These are phyloP conservation scores for Phoma herbarum DNA, from an alignment of 2,329 filamentous ascomycete genomes.

Conservation along the genomic window DNA sequence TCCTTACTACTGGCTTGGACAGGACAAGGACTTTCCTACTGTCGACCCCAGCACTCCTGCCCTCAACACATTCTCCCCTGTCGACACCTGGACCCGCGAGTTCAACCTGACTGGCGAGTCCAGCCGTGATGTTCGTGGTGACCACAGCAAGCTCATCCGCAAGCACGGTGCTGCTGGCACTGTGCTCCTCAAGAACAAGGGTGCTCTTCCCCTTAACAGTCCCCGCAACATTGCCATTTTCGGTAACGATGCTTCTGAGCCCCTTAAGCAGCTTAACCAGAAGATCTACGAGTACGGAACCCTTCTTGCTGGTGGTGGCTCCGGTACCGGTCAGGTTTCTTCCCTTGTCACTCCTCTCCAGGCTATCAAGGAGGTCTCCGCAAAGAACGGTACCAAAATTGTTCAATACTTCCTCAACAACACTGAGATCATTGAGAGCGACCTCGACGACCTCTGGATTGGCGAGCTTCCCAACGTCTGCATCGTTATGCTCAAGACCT, in stretches of 20 bases:
- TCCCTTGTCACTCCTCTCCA: slow-evolving; percentile 55
- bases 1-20: slow-evolving; percentile 56
- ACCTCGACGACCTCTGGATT: slow-evolving; percentile 37
- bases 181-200: slow-evolving; percentile 61
- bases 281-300: slow-evolving; percentile 53
- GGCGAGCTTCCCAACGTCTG: slow-evolving; percentile 55
- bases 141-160: slow-evolving; percentile 55
- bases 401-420: slow-evolving; percentile 59
- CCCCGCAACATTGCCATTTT: slow-evolving; percentile 60
- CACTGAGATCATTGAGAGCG: slow-evolving; percentile 47
- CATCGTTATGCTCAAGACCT: slow-evolving; percentile 69
- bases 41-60: slow-evolving; percentile 46
- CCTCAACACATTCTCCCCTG: slow-evolving; percentile 52
- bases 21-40: slow-evolving; percentile 53
- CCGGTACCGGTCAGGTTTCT: slow-evolving; percentile 53
- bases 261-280: slow-evolving; percentile 56
- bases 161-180: slow-evolving; percentile 53
- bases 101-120: slow-evolving; percentile 47
- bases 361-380: slow-evolving; percentile 49
- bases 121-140: slow-evolving; percentile 50
- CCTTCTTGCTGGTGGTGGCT: slow-evolving; percentile 53
- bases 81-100: slow-evolving; percentile 47
- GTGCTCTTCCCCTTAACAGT: slow-evolving; percentile 62
- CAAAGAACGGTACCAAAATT: slow-evolving; percentile 42
- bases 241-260: slow-evolving; percentile 58